Evolutionary conservation across 306 rosid genomes (phyloP), one percentile per base, ranked within the genome.

Genomic region (Spatholobus suberectus): DNA sequence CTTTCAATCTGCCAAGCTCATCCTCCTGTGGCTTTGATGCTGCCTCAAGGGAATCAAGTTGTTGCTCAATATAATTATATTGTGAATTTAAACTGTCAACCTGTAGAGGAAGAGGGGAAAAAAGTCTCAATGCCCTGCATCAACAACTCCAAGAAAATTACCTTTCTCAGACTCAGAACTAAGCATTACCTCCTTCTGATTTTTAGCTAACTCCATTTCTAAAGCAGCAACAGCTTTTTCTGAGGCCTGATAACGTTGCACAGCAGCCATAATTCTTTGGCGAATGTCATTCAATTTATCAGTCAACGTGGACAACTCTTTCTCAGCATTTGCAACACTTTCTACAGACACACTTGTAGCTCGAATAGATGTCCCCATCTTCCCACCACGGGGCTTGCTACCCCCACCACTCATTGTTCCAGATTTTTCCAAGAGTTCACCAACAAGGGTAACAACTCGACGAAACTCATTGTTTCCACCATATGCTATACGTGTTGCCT

Each of bases 381-480:
- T 93, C 72, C 99, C 99, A 85, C 99, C 97, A 52, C 94, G 94
- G 11, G 98, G 98, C 88, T 89, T 96, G 86, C 76, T 71, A 8
- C 99, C 99, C 43, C 99, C 99, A 49, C 98, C 98, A 87, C 94
- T 93, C 96, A 93, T 96, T 57, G 98, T 93, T 79, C 99, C 99
- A 76, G 98, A 90, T 78, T 80, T 89, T 88, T 96, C 98, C 68
- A 96, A 90, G 63, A 96, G 90, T 29, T 94, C 94, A 71, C 99
- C 99, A 70, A 92, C 98, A 90, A 93, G 91, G 47, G 99, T 96
- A 73, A 96, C 99, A 66, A 96, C 99, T 47, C 97, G 92, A 44
- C 90, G 88, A 80, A 92, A 96, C 41, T 93, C 94, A 47, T 72
- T 74, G 88, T 87, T 86, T 65, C 85, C 89, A 5, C 93, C 90